Evolutionary conservation across 768 basidiomycete genomes (phyloP).

Genomic region (Imleria badia): DNA sequence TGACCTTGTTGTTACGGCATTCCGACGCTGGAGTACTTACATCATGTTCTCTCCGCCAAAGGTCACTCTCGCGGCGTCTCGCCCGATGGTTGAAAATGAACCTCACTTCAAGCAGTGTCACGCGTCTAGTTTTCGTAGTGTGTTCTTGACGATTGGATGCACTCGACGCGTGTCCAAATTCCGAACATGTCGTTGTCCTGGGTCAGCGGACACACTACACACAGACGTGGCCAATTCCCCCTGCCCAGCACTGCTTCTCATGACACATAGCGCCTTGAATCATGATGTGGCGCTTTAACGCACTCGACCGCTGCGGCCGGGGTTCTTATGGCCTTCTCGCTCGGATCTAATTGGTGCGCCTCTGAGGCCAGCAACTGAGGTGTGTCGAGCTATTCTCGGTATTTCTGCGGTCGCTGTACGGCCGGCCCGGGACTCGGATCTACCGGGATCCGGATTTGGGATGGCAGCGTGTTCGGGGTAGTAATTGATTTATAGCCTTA

Average conservation of each 20-base stretch:
- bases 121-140: neutral
- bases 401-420: neutral
- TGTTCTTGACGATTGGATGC: neutral
- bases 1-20: too few relatives aligned
- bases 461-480: constrained; percentile 26
- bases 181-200: neutral
- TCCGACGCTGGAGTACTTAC: too few relatives aligned
- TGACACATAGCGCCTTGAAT: constrained; percentile 2
- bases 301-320: too few relatives aligned
- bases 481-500: constrained; percentile 13
- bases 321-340: neutral
- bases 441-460: constrained; percentile 13
- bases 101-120: neutral
- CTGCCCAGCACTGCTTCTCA: constrained; percentile 2
- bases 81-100: too few relatives aligned
- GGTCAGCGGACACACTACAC: neutral
- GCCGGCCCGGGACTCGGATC: neutral
- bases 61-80: too few relatives aligned
- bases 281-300: neutral
- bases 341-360: neutral
- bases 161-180: neutral
- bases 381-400: neutral
- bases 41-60: too few relatives aligned
- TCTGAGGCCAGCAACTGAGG: constrained; percentile 9
- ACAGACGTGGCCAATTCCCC: neutral